A percentile compares a stretch with the other conserved stretches of the same genome.
These are phyloP conservation scores for Cokeromyces recurvatus DNA, from an alignment of 371 early-diverging fungal genomes.

Conservation along the genomic window DNA sequence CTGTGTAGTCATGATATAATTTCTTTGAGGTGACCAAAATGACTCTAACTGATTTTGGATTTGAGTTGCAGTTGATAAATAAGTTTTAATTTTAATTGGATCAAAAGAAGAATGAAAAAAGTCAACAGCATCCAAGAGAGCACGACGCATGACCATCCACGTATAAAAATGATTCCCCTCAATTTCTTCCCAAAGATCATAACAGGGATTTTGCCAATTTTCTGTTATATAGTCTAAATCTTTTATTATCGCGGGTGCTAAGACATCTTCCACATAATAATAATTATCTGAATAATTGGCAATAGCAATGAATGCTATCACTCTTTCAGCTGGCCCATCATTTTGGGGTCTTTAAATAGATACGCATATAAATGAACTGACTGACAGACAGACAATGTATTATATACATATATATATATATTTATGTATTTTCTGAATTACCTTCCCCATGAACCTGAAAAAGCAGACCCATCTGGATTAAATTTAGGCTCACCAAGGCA, in stretches of 20 bases:
- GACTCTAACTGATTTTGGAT: constrained; percentile 29
- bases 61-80: background rate
- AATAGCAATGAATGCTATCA: constrained; percentile 45
- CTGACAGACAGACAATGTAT: too few species aligned
- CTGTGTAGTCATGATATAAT: constrained; percentile 36
- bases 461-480: constrained; percentile 55
- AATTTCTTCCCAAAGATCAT: constrained; percentile 63
- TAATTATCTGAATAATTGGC: constrained; percentile 21
- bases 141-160: constrained; percentile 55
- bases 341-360: constrained; percentile 65
- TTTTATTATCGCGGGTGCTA: constrained; percentile 18
- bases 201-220: constrained; percentile 38
- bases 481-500: constrained; percentile 80
- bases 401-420: too few species aligned
- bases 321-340: constrained; percentile 81
- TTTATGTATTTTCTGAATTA: too few species aligned
- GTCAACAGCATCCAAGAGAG: constrained; percentile 46
- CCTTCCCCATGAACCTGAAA: constrained; percentile 56
- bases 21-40: constrained; percentile 40
- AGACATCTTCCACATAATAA: background rate
- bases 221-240: constrained; percentile 63
- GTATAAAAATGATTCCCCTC: constrained; percentile 67
- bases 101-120: constrained; percentile 20
- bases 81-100: background rate
- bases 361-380: background rate